These are phyloP conservation scores for Ceratocystis papillata DNA, from an alignment of 2,329 filamentous ascomycete species.

Conservation along the genomic window DNA sequence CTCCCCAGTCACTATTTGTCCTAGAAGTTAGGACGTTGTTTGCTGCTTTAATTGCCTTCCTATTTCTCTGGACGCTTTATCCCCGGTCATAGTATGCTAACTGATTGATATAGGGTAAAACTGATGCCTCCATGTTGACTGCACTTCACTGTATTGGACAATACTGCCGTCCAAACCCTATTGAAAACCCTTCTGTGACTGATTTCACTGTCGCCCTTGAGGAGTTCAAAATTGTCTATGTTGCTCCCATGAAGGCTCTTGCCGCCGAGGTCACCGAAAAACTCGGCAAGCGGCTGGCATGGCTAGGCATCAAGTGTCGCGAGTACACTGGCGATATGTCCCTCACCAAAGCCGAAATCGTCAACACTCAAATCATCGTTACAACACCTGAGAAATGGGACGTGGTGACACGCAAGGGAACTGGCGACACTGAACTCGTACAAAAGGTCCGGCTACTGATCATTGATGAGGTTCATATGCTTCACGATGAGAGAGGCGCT, in stretches of 20 bases:
- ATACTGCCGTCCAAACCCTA: slow-evolving; percentile 68
- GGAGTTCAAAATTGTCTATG: slow-evolving; percentile 97
- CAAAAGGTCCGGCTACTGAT: slow-evolving; percentile 94
- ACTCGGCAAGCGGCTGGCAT: slow-evolving; percentile 77
- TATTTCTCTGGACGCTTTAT: background rate
- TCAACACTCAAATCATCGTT: slow-evolving; percentile 94
- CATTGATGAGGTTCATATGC: slow-evolving; percentile 98
- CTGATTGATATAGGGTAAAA: slow-evolving; percentile 59
- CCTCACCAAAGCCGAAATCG: slow-evolving; percentile 88
- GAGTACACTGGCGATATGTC: slow-evolving; percentile 99
- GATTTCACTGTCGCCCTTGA: slow-evolving; percentile 76
- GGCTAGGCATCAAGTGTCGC: slow-evolving; percentile 84
- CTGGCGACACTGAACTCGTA: slow-evolving; percentile 91
- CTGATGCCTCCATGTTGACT: slow-evolving; percentile 93
- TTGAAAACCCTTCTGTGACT: slow-evolving; percentile 58
- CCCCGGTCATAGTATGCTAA: background rate
- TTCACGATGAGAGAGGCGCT: slow-evolving; percentile 92
- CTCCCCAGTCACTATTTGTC: background rate
- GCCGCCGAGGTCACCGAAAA: slow-evolving; percentile 96
- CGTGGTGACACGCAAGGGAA: slow-evolving; percentile 92
- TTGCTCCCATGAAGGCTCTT: slow-evolving; percentile 96
- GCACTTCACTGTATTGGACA: slow-evolving; percentile 84
- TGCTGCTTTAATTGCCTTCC: background rate
- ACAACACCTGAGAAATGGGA: slow-evolving; percentile 99
- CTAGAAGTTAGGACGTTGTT: too few relatives aligned